Evolutionary conservation across 108 stramenopile species (phyloP).

Genomic region (Discostella pseudostelligera): DNA sequence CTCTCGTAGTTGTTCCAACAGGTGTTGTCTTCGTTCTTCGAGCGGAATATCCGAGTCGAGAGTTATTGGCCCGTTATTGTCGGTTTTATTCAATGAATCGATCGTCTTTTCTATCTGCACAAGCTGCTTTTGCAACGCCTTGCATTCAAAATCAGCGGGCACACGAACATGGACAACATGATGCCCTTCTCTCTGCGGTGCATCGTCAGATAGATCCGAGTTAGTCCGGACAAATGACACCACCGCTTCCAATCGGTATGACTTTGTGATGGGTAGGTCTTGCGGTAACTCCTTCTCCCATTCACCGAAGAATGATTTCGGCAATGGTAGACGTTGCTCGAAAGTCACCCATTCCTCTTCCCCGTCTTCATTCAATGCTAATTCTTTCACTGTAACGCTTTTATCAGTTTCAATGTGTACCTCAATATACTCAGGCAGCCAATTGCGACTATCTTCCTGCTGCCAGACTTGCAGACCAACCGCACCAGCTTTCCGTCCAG

Average conservation of each 20-base stretch:
- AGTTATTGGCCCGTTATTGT: slow-evolving; percentile 21
- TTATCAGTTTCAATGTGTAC: slow-evolving; percentile 61
- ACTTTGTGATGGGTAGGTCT: slow-evolving; percentile 31
- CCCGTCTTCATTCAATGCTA: slow-evolving; percentile 37
- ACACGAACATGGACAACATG: slow-evolving; percentile 74
- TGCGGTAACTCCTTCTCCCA: slow-evolving; percentile 8
- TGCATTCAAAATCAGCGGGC: slow-evolving; percentile 40
- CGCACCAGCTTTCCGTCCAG: slow-evolving; percentile 62
- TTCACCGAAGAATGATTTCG: slow-evolving; percentile 37
- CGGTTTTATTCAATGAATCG: slow-evolving; percentile 1
- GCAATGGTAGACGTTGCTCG: slow-evolving; percentile 38
- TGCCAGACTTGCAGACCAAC: slow-evolving; percentile 67
- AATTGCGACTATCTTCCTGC: slow-evolving; percentile 41
- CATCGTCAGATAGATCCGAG: slow-evolving; percentile 13
- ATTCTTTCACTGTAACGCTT: slow-evolving; percentile 61
- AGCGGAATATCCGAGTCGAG: slow-evolving; percentile 22
- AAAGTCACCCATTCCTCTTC: slow-evolving; percentile 46
- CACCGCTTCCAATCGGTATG: slow-evolving; percentile 66
- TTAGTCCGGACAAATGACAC: slow-evolving; percentile 56
- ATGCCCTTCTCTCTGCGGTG: slow-evolving; percentile 45
- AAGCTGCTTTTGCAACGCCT: slow-evolving; percentile 42
- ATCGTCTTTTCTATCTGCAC: slow-evolving; percentile 28
- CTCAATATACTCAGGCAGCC: slow-evolving; percentile 77
- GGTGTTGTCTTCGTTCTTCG: slow-evolving; percentile 19
- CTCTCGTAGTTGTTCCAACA: slow-evolving; percentile 35